Percentiles rank a stretch among this genome's conserved stretches.
Evolutionary conservation across 1,284 basidiomycete genomes (phyloP).

Genomic region (Meira miltonrushii): DNA sequence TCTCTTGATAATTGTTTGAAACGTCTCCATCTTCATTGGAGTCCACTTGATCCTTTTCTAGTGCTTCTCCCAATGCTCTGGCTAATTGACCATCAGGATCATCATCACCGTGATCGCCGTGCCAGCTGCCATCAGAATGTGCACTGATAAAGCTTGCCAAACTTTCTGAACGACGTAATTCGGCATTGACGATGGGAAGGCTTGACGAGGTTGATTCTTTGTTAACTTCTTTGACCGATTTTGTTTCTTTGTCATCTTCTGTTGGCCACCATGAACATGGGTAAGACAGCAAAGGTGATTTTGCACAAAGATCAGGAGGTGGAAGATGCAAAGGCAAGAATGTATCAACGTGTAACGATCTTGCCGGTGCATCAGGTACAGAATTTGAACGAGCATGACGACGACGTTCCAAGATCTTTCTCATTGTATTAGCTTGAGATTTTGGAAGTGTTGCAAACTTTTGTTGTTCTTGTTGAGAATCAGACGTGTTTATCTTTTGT

Average conservation of each 20-base stretch:
- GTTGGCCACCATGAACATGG: constrained; percentile 1
- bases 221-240: no score
- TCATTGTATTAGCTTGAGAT: neutral
- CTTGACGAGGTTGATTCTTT: neutral
- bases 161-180: constrained; percentile 6
- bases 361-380: neutral
- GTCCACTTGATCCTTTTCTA: neutral
- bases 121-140: constrained; percentile 34
- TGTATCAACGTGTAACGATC: constrained; percentile 12
- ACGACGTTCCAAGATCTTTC: neutral
- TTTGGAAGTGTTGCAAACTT: no score
- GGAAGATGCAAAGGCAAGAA: constrained; percentile 10
- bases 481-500: no score
- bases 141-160: constrained; percentile 6
- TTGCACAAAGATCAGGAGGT: constrained; percentile 4
- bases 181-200: neutral
- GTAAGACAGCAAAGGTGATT: constrained; percentile 1
- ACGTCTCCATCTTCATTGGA: neutral
- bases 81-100: constrained; percentile 42
- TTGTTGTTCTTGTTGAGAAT: no score
- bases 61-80: constrained; percentile 25
- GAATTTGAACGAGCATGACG: neutral
- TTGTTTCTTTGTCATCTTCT: neutral
- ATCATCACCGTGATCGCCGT: constrained; percentile 38
- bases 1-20: no score